Evolutionary conservation across 176 grass and related monocot genomes (phyloP).

Genomic region (Eragrostis curvula): DNA sequence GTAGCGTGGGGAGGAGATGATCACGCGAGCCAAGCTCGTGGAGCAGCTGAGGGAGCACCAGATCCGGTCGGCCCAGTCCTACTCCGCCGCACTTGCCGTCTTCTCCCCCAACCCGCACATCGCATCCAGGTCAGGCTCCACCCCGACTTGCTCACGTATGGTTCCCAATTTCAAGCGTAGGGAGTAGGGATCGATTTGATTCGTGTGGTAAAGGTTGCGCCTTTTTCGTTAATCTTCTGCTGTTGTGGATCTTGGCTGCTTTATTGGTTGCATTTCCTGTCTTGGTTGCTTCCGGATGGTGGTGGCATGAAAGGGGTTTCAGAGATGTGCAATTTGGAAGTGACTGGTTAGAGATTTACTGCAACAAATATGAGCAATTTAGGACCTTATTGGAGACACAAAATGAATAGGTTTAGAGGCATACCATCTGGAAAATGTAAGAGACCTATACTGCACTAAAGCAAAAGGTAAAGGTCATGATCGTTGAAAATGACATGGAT

Average conservation of each 20-base stretch:
- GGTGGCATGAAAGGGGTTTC: not conserved
- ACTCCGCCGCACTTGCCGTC: constrained; percentile 54
- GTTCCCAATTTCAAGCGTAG: not conserved
- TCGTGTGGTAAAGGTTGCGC: not conserved
- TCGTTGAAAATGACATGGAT: not conserved
- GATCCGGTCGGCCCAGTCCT: constrained; percentile 89
- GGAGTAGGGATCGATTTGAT: constrained; percentile 34
- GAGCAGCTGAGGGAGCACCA: constrained; percentile 89
- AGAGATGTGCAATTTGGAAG: not conserved
- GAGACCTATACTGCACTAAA: not conserved
- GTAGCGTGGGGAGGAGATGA: constrained; percentile 65
- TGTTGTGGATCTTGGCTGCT: constrained; percentile 6
- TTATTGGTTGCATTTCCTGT: not conserved
- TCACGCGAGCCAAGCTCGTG: constrained; percentile 89
- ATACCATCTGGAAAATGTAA: not conserved
- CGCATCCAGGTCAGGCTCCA: constrained; percentile 64
- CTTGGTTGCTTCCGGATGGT: not conserved
- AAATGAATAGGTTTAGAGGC: not conserved
- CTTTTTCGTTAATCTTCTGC: not conserved
- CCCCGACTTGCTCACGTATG: not conserved
- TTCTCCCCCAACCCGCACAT: constrained; percentile 89
- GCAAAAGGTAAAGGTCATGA: not conserved
- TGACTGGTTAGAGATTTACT: constrained; percentile 14
- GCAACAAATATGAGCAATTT: not conserved
- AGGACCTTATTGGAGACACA: not conserved